Evolutionary conservation across 805 yeast species (phyloP).

Genomic region (Schizosaccharomyces pombe): ASM294v3 CU329670.1:458001-458500

Average conservation of each 20-base stretch:
- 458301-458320: slow-evolving; percentile 53
- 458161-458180: slow-evolving; percentile 49
- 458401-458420: slow-evolving; percentile 44
- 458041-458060: slow-evolving; percentile 46
- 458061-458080: slow-evolving; percentile 54
- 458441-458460: slow-evolving; percentile 48
- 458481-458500: slow-evolving; percentile 93
- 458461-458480: slow-evolving; percentile 61
- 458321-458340: slow-evolving; percentile 49
- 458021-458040: slow-evolving; percentile 62
- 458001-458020: slow-evolving; percentile 73
- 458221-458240: slow-evolving; percentile 61
- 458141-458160: slow-evolving; percentile 63
- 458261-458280: slow-evolving; percentile 73
- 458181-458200: slow-evolving; percentile 44
- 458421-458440: slow-evolving; percentile 43
- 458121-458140: slow-evolving; percentile 75
- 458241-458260: slow-evolving; percentile 75
- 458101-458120: slow-evolving; percentile 58
- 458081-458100: slow-evolving; percentile 51
- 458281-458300: slow-evolving; percentile 58
- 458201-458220: slow-evolving; percentile 57
- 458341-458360: slow-evolving; percentile 67
- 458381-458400: slow-evolving; percentile 74
- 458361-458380: slow-evolving; percentile 58